Evolutionary conservation across 2,329 filamentous ascomycete genomes (phyloP).

Genomic region (Trichocomaceae sp.): DNA sequence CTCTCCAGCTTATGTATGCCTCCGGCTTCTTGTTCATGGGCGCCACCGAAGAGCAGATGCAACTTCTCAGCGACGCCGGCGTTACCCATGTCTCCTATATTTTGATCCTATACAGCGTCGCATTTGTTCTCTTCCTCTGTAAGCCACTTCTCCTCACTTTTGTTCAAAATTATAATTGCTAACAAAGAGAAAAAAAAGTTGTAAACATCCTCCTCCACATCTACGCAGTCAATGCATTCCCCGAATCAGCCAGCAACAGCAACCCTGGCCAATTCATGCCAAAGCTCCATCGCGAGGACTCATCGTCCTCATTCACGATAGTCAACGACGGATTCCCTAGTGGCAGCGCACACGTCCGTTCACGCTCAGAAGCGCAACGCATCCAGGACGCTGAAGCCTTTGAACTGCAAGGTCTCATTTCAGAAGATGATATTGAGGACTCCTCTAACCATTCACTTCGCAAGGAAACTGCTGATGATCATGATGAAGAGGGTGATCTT

Average conservation of each 20-base stretch:
- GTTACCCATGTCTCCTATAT: conserved; percentile 90
- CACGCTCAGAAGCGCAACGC: conserved; percentile 40
- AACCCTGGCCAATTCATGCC: conserved; percentile 1
- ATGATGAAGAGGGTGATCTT: conserved; percentile 28
- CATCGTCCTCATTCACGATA: conserved; percentile 23
- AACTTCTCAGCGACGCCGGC: conserved; percentile 62
- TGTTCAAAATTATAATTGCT: conserved; percentile 2
- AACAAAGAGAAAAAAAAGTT: conserved; percentile 41
- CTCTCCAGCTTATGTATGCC: conserved; percentile 69
- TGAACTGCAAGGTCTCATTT: conserved; percentile 83
- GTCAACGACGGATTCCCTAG: conserved; percentile 26
- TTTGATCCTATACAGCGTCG: conserved; percentile 81
- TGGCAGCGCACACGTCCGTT: conserved; percentile 42
- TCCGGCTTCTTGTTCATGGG: conserved; percentile 97
- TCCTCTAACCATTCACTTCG: conserved; percentile 4
- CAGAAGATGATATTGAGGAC: conserved; percentile 69
- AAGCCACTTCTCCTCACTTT: conserved; percentile 25
- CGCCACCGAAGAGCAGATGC: conserved; percentile 94
- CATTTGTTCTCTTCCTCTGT: conserved; percentile 86
- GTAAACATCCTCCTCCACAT: conserved; percentile 77
- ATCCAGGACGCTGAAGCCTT: conserved; percentile 84
- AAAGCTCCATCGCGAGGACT: conserved; percentile 10
- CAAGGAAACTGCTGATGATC: conserved; percentile 27
- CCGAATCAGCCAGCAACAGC: conserved; percentile 25
- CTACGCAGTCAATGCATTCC: conserved; percentile 62